Conservation (phyloP, 129 eudicot species). For the Helichrysum umbraculigerum region DNA sequence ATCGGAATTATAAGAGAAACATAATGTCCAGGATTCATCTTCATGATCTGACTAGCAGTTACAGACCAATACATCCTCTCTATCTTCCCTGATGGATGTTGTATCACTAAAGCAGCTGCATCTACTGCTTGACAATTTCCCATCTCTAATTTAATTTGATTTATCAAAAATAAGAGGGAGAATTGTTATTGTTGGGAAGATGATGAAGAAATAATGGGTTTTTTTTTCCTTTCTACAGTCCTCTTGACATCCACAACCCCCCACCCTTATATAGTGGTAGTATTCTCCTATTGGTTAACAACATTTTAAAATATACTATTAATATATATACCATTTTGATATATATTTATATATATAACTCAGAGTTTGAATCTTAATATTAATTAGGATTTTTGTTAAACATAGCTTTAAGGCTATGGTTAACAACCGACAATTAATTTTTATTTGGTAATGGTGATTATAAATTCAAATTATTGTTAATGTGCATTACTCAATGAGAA, state of each 20-base stretch:
- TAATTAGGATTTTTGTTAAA: too few species aligned
- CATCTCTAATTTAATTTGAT: conserved; percentile 42
- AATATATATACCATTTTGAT: background rate
- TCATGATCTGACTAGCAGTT: conserved; percentile 76
- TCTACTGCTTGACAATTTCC: conserved; percentile 97
- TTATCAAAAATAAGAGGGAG: background rate
- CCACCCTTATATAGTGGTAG: conserved; percentile 27
- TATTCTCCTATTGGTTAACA: background rate
- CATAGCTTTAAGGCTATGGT: background rate
- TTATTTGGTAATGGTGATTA: too few species aligned
- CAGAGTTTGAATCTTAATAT: too few species aligned
- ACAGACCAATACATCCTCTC: conserved; percentile 89
- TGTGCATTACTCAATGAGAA: background rate
- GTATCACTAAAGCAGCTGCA: conserved; percentile 93
- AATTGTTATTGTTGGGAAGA: conserved; percentile 18
- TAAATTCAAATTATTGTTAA: too few species aligned
- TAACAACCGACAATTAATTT: background rate
- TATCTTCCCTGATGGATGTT: conserved; percentile 81
- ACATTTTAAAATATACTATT: background rate
- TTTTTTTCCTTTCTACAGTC: conserved; percentile 19
- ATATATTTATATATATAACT: background rate
- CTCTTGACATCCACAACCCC: background rate
- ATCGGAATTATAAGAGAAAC: conserved; percentile 88
- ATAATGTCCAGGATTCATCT: conserved; percentile 88
- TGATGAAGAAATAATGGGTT: conserved; percentile 22